Evolutionary conservation across 345 rosid genomes (phyloP).

Genomic region (Rhizophora apiculata): DNA sequence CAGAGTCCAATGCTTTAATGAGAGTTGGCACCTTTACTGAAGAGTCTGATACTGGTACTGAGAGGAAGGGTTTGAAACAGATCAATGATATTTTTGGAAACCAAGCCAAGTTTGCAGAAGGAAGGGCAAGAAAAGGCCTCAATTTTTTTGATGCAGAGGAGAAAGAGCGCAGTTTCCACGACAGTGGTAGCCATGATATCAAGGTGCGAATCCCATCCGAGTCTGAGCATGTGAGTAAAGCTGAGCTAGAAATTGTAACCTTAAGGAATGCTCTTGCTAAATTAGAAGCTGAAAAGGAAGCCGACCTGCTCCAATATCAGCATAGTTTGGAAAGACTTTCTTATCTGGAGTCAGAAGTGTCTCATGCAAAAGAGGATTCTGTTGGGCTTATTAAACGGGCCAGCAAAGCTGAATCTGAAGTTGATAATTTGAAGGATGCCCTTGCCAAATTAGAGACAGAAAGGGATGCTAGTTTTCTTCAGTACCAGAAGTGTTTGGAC

Average conservation of each 20-base stretch:
- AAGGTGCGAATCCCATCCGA: slow-evolving; percentile 48
- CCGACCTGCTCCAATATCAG: slow-evolving; percentile 62
- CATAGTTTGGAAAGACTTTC: slow-evolving; percentile 68
- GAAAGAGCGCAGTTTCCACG: slow-evolving; percentile 29
- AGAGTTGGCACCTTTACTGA: slow-evolving; percentile 64
- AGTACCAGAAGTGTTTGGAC: slow-evolving; percentile 67
- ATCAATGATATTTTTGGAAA: slow-evolving; percentile 41
- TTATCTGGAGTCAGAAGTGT: slow-evolving; percentile 65
- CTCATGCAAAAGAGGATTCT: slow-evolving; percentile 66
- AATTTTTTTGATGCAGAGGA: slow-evolving; percentile 59
- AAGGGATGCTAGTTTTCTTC: slow-evolving; percentile 57
- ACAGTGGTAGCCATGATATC: slow-evolving; percentile 25
- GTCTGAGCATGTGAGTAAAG: slow-evolving; percentile 57
- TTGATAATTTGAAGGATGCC: slow-evolving; percentile 56
- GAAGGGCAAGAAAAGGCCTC: slow-evolving; percentile 72
- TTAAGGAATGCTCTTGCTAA: slow-evolving; percentile 75
- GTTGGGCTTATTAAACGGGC: slow-evolving; percentile 58
- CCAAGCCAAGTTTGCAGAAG: slow-evolving; percentile 40
- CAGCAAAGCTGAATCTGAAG: slow-evolving; percentile 74
- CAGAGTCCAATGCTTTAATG: slow-evolving; percentile 42
- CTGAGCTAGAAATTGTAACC: slow-evolving; percentile 68
- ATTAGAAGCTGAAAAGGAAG: slow-evolving; percentile 90
- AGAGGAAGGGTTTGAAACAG: slow-evolving; percentile 58
- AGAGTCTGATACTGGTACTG: slow-evolving; percentile 46
- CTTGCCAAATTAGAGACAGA: slow-evolving; percentile 58